These are phyloP conservation scores for Mycena indigotica DNA, from an alignment of 768 basidiomycete genomes.

Conservation along the genomic window DNA sequence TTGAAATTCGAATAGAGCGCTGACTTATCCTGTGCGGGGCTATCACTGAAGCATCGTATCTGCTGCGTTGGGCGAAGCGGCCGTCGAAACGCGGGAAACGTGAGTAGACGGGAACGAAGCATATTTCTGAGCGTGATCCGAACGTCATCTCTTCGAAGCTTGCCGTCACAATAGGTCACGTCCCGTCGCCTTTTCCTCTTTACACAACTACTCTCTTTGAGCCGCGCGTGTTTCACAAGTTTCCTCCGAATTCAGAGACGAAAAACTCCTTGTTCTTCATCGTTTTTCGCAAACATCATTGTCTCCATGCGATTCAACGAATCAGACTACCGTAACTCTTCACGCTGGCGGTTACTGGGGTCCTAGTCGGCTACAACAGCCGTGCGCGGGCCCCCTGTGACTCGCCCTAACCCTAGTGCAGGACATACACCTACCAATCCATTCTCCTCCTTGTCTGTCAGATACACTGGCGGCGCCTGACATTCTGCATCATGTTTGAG, in stretches of 20 bases:
- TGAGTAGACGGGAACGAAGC: not conserved
- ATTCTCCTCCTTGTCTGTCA: not conserved
- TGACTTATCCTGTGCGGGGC: constrained; percentile 3
- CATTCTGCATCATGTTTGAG: not conserved
- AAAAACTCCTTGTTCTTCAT: not conserved
- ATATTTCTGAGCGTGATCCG: too few species aligned
- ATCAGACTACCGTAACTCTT: too few species aligned
- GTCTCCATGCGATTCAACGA: not conserved
- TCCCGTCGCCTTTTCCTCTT: too few species aligned
- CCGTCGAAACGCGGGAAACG: not conserved
- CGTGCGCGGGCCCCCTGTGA: not conserved
- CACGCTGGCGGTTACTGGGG: too few species aligned
- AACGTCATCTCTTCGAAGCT: too few species aligned
- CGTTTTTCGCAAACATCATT: not conserved
- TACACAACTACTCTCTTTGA: too few species aligned
- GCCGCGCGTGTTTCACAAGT: too few species aligned
- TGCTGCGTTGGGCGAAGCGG: not conserved
- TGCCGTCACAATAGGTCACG: too few species aligned
- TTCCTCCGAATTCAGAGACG: too few species aligned
- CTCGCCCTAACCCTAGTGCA: not conserved
- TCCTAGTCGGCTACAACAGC: not conserved
- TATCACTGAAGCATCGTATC: not conserved
- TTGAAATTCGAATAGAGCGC: constrained; percentile 20
- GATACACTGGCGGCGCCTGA: not conserved
- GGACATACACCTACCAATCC: not conserved